These are phyloP conservation scores for Eucalyptus urophylla DNA, from an alignment of 345 rosid genomes.

Conservation along the genomic window DNA sequence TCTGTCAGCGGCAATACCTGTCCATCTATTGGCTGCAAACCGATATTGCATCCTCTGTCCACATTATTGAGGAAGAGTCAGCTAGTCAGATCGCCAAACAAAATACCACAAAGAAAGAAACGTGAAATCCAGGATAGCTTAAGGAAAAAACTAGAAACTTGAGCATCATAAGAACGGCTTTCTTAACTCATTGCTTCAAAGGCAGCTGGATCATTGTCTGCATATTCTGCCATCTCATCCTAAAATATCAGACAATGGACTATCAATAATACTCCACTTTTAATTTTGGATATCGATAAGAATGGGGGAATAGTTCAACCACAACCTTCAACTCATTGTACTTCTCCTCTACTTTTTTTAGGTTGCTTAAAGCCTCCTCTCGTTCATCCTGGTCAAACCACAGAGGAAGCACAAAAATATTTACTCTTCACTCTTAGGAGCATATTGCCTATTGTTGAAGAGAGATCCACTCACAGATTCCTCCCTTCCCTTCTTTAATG, in stretches of 20 bases:
- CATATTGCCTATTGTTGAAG: neutral
- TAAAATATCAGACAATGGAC: slow-evolving; percentile 11
- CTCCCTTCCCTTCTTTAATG: slow-evolving; percentile 75
- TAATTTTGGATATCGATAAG: neutral
- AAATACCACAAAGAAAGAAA: neutral
- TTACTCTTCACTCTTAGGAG: neutral
- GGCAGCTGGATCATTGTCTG: slow-evolving; percentile 95
- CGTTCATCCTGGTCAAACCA: slow-evolving; percentile 47
- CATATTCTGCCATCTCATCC: slow-evolving; percentile 79
- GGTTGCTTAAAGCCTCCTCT: slow-evolving; percentile 50
- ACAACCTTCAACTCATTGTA: slow-evolving; percentile 65
- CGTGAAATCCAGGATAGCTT: neutral
- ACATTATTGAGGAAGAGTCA: neutral
- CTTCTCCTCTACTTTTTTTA: slow-evolving; percentile 49
- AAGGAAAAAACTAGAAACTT: neutral
- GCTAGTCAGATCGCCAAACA: neutral
- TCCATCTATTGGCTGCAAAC: slow-evolving; percentile 96
- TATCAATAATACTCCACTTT: neutral
- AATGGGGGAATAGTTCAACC: neutral
- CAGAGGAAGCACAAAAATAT: neutral
- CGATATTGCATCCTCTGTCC: slow-evolving; percentile 60
- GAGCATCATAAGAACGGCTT: neutral
- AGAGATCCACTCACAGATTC: slow-evolving; percentile 46
- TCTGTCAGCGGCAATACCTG: slow-evolving; percentile 30
- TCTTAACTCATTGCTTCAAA: slow-evolving; percentile 73